These are phyloP conservation scores for Coemansia sp. DNA, from an alignment of 192 early-diverging fungal genomes.

Conservation along the genomic window DNA sequence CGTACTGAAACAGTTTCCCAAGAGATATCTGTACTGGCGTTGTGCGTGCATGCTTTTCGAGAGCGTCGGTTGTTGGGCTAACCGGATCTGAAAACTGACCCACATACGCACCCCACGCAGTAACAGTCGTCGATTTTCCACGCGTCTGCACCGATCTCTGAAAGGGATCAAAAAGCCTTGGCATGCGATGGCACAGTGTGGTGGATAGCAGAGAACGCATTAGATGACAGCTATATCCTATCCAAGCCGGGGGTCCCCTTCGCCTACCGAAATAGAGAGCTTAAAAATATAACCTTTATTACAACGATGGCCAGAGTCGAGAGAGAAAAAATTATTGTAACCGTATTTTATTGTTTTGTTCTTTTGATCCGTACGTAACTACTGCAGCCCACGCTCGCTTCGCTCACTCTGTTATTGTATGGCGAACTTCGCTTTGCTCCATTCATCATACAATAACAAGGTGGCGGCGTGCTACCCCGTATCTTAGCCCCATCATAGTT, in stretches of 20 bases:
- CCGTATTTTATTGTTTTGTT: too few relatives aligned
- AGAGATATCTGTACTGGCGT: slow-evolving; percentile 21
- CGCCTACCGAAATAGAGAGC: neutral
- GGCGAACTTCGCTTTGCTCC: too few relatives aligned
- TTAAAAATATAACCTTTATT: neutral
- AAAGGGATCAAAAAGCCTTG: neutral
- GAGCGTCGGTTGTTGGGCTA: neutral
- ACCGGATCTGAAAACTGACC: slow-evolving; percentile 13
- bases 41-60: slow-evolving; percentile 18
- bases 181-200: neutral
- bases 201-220: neutral
- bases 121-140: slow-evolving; percentile 13
- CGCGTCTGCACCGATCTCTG: slow-evolving; percentile 8
- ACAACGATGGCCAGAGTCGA: neutral
- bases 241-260: neutral
- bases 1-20: slow-evolving; percentile 11
- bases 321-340: neutral
- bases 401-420: too few relatives aligned
- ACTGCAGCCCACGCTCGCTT: too few relatives aligned
- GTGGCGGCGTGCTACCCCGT: too few relatives aligned
- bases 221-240: neutral
- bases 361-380: too few relatives aligned
- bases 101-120: slow-evolving; percentile 51
- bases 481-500: too few relatives aligned
- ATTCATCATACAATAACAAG: too few relatives aligned